Evolutionary conservation across 176 grass and related monocot species (phyloP).

Genomic region (Eleusine indica): DNA sequence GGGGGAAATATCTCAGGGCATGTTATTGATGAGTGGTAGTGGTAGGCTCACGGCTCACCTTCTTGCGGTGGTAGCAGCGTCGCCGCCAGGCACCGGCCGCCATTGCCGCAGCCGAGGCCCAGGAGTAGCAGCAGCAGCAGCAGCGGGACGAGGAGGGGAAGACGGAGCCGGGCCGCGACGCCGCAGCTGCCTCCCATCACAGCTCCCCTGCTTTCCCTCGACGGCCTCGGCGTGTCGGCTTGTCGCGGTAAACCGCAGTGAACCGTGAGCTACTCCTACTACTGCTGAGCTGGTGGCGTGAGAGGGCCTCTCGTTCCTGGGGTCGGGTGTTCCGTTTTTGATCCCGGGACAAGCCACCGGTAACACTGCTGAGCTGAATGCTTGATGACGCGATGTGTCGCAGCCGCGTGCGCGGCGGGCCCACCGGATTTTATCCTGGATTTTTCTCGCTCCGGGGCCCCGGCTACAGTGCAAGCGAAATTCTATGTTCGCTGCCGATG

Average conservation of each 20-base stretch:
- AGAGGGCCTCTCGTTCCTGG: neutral
- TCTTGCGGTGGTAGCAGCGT: slow-evolving; percentile 56
- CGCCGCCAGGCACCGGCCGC: slow-evolving; percentile 40
- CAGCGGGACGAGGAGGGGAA: neutral
- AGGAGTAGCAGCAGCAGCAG: slow-evolving; percentile 31
- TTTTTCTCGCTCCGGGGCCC: neutral
- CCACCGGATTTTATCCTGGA: neutral
- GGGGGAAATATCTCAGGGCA: neutral
- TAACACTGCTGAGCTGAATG: neutral
- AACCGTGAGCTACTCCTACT: neutral
- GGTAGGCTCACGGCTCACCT: slow-evolving; percentile 58
- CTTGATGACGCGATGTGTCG: neutral
- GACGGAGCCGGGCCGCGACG: slow-evolving; percentile 4
- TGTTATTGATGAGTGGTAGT: neutral
- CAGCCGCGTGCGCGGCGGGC: neutral
- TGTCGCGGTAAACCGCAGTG: neutral
- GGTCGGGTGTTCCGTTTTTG: neutral
- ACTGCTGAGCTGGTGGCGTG: no score
- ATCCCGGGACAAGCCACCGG: neutral
- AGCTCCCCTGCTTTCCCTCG: neutral
- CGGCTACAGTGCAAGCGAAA: neutral
- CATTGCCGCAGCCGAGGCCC: slow-evolving; percentile 31
- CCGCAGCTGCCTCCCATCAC: neutral
- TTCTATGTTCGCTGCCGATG: neutral
- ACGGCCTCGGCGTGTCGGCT: neutral